Base-by-base conservation (phyloP, 306 rosid species). In the Vigna nakashimae region DNA sequence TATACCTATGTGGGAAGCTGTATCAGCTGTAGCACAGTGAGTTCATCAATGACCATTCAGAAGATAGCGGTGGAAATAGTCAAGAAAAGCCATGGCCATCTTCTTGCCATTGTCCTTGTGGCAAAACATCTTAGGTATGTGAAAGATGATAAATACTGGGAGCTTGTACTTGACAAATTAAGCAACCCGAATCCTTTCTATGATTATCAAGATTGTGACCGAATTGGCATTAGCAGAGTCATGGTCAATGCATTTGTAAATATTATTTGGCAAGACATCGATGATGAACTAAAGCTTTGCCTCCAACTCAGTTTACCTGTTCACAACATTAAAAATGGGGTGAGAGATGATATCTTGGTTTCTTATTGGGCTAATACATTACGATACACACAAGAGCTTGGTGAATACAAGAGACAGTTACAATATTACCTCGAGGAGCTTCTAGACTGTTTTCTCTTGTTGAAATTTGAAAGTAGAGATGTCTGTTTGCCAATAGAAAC, bases 31-130 rank as follows among this genome's bases (percentile, higher is more conserved):
- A n/a, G 0, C 10, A 17, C 1, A 10, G 7, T 17, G 18, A 1
- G 0, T 34, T 71, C n/a, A 52, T 51, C 64, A 11, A 10, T 4
- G 63, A 5, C 10, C 3, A 51, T 52, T 52, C 34, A 17, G 34
- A 17, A 1, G 0, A 17, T 32, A 5, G 75, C 75, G 34, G 64
- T 9, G 18, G 12, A 52, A 71, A 71, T 52, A 52, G 75, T 71
- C 0, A 3, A 32, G 63, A 13, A 51, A 71, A 51, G 50, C 57
- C 32, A 3, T 32, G 64, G 64, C 3, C 75, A 71, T 46, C 75
- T 71, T 52, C 63, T 71, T 17, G 63, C 75, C 63, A 71, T 52
- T 52, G 13, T 52, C 32, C 63, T 71, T 71, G 50, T 71, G 34
- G 64, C 75, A 9, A 32, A 71, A 17, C 36, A 42, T 0, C 49